Evolutionary conservation across 257 asterid genomes (phyloP).

Genomic region (Solanum sitiens): DNA sequence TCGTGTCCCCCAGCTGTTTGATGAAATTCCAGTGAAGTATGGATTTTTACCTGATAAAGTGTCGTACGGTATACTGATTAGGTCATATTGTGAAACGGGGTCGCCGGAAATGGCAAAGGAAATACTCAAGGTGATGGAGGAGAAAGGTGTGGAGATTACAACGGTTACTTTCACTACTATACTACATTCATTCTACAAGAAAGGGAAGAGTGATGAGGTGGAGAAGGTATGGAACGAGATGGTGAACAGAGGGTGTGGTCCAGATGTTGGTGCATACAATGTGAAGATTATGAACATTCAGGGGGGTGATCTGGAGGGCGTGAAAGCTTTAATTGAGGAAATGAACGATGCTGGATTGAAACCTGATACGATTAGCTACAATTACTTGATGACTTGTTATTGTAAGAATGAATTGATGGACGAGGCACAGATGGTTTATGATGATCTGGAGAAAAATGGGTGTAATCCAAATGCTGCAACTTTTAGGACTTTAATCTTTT

Average conservation of each 20-base stretch:
- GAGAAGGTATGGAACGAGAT: conserved; percentile 59
- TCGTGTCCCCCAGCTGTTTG: conserved; percentile 44
- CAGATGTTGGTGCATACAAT: conserved; percentile 67
- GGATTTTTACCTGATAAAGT: conserved; percentile 48
- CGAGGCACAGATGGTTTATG: conserved; percentile 61
- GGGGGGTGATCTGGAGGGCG: conserved; percentile 32
- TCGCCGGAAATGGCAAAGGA: conserved; percentile 40
- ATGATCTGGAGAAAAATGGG: conserved; percentile 38
- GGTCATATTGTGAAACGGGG: conserved; percentile 67
- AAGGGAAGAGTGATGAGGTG: conserved; percentile 44
- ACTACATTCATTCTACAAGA: conserved; percentile 43
- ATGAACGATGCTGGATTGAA: conserved; percentile 41
- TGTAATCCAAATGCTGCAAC: conserved; percentile 59
- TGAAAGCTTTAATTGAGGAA: conserved; percentile 57
- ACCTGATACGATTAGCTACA: conserved; percentile 52
- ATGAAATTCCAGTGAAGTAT: conserved; percentile 44
- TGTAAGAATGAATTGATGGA: conserved; percentile 50
- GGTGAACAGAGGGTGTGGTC: conserved; percentile 31
- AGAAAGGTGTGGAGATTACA: conserved; percentile 36
- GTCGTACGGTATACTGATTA: conserved; percentile 62
- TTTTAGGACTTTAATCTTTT: conserved; percentile 49
- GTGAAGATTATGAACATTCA: conserved; percentile 42
- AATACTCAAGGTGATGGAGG: conserved; percentile 48
- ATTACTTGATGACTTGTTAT: conserved; percentile 68
- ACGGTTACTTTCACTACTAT: conserved; percentile 36